Evolutionary conservation across 257 asterid genomes (phyloP).

Genomic region (Nicotiana otophora): DNA sequence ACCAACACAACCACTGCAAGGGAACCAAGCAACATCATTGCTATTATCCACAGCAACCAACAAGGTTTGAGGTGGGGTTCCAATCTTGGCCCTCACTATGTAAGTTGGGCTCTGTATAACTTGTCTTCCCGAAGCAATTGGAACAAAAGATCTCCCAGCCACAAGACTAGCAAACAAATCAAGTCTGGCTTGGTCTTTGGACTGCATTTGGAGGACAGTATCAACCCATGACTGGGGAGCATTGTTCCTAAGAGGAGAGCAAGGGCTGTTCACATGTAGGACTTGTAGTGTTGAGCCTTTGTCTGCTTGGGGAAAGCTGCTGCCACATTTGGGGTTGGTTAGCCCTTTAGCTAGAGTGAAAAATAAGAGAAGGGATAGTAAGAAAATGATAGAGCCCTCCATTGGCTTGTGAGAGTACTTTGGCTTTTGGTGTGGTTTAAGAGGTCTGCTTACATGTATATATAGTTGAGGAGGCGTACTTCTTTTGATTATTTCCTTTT

Average conservation of each 20-base stretch:
- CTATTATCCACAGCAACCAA: constrained; percentile 74
- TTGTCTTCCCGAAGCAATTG: constrained; percentile 65
- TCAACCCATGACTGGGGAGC: constrained; percentile 53
- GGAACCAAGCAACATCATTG: constrained; percentile 79
- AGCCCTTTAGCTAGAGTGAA: constrained; percentile 25
- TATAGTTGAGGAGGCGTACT: background rate
- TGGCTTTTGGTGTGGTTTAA: constrained; percentile 11
- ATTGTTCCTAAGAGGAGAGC: constrained; percentile 48
- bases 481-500: background rate
- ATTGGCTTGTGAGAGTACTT: background rate
- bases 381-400: constrained; percentile 10
- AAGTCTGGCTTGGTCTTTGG: constrained; percentile 51
- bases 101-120: constrained; percentile 67
- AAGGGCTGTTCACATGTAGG: constrained; percentile 56
- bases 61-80: constrained; percentile 68
- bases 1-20: constrained; percentile 65
- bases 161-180: constrained; percentile 56
- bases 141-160: constrained; percentile 54
- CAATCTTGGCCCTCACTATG: constrained; percentile 52
- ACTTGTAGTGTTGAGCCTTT: constrained; percentile 52
- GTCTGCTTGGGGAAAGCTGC: constrained; percentile 11
- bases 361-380: constrained; percentile 19
- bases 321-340: constrained; percentile 28
- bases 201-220: constrained; percentile 59
- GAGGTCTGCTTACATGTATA: background rate